Base-by-base conservation (phyloP, 352 stramenopile species). In the Globisporangium takayamanum region DNA sequence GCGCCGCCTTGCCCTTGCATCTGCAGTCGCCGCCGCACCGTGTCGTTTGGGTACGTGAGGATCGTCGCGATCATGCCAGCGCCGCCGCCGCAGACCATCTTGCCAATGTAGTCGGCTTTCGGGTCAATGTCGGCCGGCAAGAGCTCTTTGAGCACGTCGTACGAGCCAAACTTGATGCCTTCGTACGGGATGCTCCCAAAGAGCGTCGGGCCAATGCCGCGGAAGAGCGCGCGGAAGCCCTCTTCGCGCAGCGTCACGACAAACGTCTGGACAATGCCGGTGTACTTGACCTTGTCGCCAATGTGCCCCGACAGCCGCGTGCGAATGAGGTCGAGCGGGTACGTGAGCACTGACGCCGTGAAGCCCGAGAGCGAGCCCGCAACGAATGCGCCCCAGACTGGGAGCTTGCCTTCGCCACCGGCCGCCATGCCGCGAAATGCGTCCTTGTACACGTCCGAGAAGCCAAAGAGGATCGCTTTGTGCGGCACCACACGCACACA, bases 41-140 rank as follows among this genome's bases (percentile, higher is more conserved):
- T 96, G 67, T 96, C 87, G 68, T 93, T 93, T 48, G 87, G 86
- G 63, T 96, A 96, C 61, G 85, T 95, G 60, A 96, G 72, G 52
- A 93, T 75, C 44, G 88, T 92, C 26, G 87, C 87, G 53, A 89
- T 74, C 60, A 96, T 84, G 44, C 87, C 87, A 1, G 87, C 85
- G 14, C 79, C 73, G 28, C 86, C 86, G 37, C 87, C 87, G 51
- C 80, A 88, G 37, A 93, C 36, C 36, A 96, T 77, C 55, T 88
- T 93, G 41, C 74, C 75, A 1, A 59, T 55, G 55, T 89, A 90
- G 42, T 80, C 66, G 0, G 72, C 67, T 53, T 82, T 81, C 2
- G 69, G 73, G 63, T 89, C 77, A 18, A 84, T 77, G 26, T 80
- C 75, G n/a, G 74, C 62, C 0, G 74, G 76, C 46, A 92, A 55